Conservation (phyloP, 148 eudicot genomes). For the Amaranthus palmeri region DNA sequence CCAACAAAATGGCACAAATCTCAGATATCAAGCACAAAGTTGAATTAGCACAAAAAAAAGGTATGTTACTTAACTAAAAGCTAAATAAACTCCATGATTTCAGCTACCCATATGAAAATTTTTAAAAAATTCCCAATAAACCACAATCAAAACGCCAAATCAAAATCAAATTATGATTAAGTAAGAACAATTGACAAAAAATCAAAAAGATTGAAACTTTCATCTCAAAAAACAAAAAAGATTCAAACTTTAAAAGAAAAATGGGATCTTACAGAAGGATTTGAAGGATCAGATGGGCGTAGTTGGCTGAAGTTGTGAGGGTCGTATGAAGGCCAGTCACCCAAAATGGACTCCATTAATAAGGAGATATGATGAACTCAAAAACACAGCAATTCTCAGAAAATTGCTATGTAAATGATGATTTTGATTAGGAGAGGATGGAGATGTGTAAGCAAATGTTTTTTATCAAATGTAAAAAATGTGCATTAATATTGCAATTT, state of each 20-base stretch:
- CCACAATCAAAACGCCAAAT: neutral
- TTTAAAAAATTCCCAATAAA: slow-evolving; percentile 12
- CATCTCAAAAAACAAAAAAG: neutral
- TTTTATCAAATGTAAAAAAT: neutral
- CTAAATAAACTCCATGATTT: neutral
- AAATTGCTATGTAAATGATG: neutral
- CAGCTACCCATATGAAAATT: slow-evolving; percentile 12
- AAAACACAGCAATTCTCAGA: slow-evolving; percentile 11
- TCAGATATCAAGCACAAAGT: no score
- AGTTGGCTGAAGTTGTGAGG: slow-evolving; percentile 88
- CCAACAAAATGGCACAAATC: no score
- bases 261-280: slow-evolving; percentile 54
- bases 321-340: slow-evolving; percentile 69
- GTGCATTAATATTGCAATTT: no score
- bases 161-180: neutral
- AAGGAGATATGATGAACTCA: slow-evolving; percentile 1
- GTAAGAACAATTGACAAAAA: no score
- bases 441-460: neutral
- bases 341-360: slow-evolving; percentile 56
- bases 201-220: neutral
- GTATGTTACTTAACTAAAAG: neutral
- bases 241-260: neutral
- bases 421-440: slow-evolving; percentile 8
- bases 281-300: slow-evolving; percentile 76
- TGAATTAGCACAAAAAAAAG: no score